These are phyloP conservation scores for Amaranthus palmeri DNA, from an alignment of 148 eudicot genomes.

Conservation along the genomic window DNA sequence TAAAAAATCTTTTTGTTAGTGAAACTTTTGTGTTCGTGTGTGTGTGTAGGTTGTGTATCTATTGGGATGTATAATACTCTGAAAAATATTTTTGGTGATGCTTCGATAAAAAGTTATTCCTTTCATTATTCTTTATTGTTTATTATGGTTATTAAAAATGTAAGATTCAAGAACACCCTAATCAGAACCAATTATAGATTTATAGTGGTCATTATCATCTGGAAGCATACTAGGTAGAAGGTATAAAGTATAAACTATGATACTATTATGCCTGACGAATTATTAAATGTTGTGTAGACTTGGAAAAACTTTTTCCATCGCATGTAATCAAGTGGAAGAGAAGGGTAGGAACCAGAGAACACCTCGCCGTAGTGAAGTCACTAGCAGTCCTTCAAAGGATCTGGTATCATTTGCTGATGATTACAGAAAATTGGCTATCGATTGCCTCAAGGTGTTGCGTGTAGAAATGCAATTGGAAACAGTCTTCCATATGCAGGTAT, in stretches of 20 bases:
- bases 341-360: slow-evolving; percentile 37
- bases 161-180: not conserved
- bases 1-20: not conserved
- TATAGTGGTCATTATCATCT: slow-evolving; percentile 3
- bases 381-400: slow-evolving; percentile 55
- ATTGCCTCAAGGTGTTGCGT: slow-evolving; percentile 96
- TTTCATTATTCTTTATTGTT: not conserved
- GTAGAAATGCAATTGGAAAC: slow-evolving; percentile 95
- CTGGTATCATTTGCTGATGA: slow-evolving; percentile 86
- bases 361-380: slow-evolving; percentile 46
- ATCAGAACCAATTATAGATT: not conserved
- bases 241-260: not conserved
- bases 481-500: slow-evolving; percentile 94
- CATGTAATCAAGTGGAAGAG: slow-evolving; percentile 55
- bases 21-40: not conserved
- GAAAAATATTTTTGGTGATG: not conserved
- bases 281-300: slow-evolving; percentile 43
- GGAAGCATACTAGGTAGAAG: not conserved
- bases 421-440: slow-evolving; percentile 85
- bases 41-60: too few species aligned
- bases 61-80: too few species aligned
- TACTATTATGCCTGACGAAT: slow-evolving; percentile 2
- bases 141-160: not conserved
- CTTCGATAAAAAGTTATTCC: not conserved
- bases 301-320: slow-evolving; percentile 57